phyloP scores from a whole-genome alignment of 2,329 filamentous ascomycete species.

The Peltaster fructicola region DNA sequence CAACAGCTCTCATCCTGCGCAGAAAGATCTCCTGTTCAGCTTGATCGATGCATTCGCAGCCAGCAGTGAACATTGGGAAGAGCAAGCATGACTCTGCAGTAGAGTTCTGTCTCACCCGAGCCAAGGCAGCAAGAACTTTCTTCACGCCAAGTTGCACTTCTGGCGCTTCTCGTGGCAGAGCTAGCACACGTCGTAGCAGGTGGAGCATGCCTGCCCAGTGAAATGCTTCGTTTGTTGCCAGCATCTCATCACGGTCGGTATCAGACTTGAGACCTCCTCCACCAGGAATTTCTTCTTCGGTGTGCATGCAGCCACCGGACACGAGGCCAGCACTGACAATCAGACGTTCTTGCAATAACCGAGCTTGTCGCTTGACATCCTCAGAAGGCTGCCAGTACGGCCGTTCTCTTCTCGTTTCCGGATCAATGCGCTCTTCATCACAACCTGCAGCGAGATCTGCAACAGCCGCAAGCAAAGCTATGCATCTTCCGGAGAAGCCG shows the following conservation, averaged over 20 bases:
- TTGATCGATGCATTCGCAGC: conserved; percentile 48
- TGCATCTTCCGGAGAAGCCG: conserved; percentile 56
- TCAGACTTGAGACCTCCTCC: conserved; percentile 28
- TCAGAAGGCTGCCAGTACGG: conserved; percentile 40
- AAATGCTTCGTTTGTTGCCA: conserved; percentile 59
- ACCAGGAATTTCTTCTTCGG: too few relatives aligned
- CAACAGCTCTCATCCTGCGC: conserved; percentile 47
- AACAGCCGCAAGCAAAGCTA: conserved; percentile 53
- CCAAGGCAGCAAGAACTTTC: conserved; percentile 45
- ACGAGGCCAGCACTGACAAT: conserved; percentile 31
- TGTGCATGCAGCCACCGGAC: conserved; percentile 27
- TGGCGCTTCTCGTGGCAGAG: conserved; percentile 36
- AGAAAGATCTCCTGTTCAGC: conserved; percentile 43
- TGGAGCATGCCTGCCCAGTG: conserved; percentile 66
- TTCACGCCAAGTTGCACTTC: conserved; percentile 46
- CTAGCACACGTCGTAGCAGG: conserved; percentile 54
- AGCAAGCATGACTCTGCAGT: conserved; percentile 58
- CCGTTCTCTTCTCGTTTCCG: conserved; percentile 29
- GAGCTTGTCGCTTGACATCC: conserved; percentile 38
- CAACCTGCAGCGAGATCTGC: conserved; percentile 53
- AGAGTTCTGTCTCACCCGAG: conserved; percentile 44
- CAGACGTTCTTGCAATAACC: conserved; percentile 43
- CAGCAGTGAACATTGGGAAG: conserved; percentile 71
- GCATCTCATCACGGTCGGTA: conserved; percentile 46
- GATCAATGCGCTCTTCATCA: conserved; percentile 45